Conservation (phyloP, 106 monocot genomes). For the Dioscorea alata region DNA sequence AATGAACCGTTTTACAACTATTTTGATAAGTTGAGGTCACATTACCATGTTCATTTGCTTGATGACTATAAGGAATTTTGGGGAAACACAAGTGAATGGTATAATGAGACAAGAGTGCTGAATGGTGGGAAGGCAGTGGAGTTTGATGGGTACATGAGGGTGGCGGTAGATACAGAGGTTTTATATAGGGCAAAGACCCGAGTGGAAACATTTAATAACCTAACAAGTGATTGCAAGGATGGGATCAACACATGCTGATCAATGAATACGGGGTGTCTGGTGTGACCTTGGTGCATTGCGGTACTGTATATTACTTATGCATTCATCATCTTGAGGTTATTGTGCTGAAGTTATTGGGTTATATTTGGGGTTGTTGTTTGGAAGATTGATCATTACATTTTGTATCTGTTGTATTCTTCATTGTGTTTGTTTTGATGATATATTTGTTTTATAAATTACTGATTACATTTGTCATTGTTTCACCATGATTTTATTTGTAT, state of each 20-base stretch:
- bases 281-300: no score
- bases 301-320: no score
- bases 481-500: no score
- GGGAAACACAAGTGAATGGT: constrained; percentile 69
- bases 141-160: constrained; percentile 80
- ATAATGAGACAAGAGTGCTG: constrained; percentile 51
- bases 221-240: constrained; percentile 76
- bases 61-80: constrained; percentile 77
- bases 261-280: background rate
- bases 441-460: no score
- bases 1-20: constrained; percentile 82
- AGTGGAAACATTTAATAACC: constrained; percentile 79
- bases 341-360: no score
- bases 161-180: constrained; percentile 75
- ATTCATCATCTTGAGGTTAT: no score
- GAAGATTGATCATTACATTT: no score
- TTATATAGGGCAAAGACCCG: constrained; percentile 62
- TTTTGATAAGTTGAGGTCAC: constrained; percentile 76
- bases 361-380: no score
- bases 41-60: constrained; percentile 71
- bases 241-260: constrained; percentile 60
- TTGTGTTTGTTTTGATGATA: no score
- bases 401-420: no score
- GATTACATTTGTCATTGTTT: no score
- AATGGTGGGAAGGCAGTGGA: constrained; percentile 50